A percentile compares a stretch with the other conserved stretches of the same genome.
These are phyloP conservation scores for Diaporthe vaccinii DNA, from an alignment of 2,329 filamentous ascomycete species.

Conservation along the genomic window DNA sequence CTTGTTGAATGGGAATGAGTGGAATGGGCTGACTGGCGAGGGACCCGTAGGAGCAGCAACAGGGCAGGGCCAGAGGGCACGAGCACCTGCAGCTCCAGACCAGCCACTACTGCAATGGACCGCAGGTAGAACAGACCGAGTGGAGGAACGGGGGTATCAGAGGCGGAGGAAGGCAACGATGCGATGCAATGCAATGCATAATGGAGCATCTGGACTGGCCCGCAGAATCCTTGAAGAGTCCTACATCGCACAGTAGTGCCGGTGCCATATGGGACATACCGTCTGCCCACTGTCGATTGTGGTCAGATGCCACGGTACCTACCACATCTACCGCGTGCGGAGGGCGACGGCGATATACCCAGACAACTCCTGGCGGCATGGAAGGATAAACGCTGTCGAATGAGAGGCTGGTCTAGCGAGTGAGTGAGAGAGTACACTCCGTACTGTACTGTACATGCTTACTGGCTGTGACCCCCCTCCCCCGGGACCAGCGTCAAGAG, in stretches of 20 bases:
- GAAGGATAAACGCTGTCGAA: conserved; percentile 20
- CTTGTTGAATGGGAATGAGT: not conserved
- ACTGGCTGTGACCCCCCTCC: not conserved
- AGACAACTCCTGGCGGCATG: not conserved
- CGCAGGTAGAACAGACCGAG: conserved; percentile 39
- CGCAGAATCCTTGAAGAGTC: conserved; percentile 6
- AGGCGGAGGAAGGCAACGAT: conserved; percentile 33
- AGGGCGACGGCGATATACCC: conserved; percentile 1
- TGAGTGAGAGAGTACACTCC: not conserved
- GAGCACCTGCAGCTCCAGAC: conserved; percentile 35
- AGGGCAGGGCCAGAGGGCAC: conserved; percentile 13
- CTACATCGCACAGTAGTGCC: conserved; percentile 21
- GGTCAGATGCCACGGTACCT: conserved; percentile 13
- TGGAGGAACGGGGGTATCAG: conserved; percentile 35
- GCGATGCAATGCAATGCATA: conserved; percentile 40
- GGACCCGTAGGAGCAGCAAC: conserved; percentile 1
- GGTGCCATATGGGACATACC: conserved; percentile 19
- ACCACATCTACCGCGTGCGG: not conserved
- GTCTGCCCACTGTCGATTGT: conserved; percentile 8
- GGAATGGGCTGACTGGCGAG: conserved; percentile 25
- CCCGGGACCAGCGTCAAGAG: not conserved
- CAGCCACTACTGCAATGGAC: conserved; percentile 40
- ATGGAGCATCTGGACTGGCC: conserved; percentile 33
- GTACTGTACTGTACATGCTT: not conserved
- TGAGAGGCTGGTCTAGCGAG: not conserved